phyloP scores from a whole-genome alignment of 2,329 filamentous ascomycete genomes.

The Geoglossum cookeanum region DNA sequence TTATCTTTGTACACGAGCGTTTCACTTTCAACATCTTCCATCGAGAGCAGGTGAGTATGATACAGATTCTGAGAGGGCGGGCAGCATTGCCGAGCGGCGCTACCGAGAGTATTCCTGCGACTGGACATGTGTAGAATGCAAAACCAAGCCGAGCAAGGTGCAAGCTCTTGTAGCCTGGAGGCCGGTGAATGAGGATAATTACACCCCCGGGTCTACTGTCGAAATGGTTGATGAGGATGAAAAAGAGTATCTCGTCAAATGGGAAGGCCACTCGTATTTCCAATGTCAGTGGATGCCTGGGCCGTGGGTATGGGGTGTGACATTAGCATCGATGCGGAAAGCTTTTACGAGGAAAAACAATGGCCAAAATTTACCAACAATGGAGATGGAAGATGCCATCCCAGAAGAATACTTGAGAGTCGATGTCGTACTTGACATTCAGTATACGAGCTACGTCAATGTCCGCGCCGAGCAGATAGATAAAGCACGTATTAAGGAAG shows the following conservation, averaged over 20 bases:
- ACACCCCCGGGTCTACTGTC: conserved; percentile 31
- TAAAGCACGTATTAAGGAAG: conserved; percentile 48
- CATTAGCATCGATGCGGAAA: conserved; percentile 42
- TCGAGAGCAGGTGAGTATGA: conserved; percentile 16
- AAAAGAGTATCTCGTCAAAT: conserved; percentile 89
- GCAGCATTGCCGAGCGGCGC: conserved; percentile 34
- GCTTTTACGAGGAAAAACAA: conserved; percentile 57
- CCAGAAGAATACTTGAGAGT: conserved; percentile 70
- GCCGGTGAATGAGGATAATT: conserved; percentile 39
- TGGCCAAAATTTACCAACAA: conserved; percentile 42
- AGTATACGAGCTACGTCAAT: conserved; percentile 30
- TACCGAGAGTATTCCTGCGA: conserved; percentile 52
- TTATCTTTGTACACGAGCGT: conserved; percentile 52
- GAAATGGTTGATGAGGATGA: conserved; percentile 48
- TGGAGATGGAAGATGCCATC: conserved; percentile 58
- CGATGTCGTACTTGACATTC: conserved; percentile 76
- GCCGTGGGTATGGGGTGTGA: conserved; percentile 66
- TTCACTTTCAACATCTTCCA: conserved; percentile 70
- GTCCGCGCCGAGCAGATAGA: conserved; percentile 48
- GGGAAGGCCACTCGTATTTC: conserved; percentile 62
- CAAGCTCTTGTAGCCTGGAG: conserved; percentile 78
- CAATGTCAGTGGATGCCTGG: conserved; percentile 77
- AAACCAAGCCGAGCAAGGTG: conserved; percentile 44
- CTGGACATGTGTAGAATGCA: conserved; percentile 70
- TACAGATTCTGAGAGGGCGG: conserved; percentile 19